A percentile compares a stretch with the other conserved stretches of the same genome.
phyloP scores from a whole-genome alignment of 1,139 yeast genomes.

The Kazachstania sp. region DNA sequence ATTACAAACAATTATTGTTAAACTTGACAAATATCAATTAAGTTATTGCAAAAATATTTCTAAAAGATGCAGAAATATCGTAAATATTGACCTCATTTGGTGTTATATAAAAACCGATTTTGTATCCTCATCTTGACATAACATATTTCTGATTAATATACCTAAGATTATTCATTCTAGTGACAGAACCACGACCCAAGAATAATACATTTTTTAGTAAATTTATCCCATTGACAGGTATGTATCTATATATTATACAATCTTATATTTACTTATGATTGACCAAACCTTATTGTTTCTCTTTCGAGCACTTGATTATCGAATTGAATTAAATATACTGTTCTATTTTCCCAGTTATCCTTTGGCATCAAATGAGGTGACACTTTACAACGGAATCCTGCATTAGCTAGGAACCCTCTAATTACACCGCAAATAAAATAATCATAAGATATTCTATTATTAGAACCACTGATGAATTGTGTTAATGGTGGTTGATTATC shows the following conservation, averaged over 20 bases:
- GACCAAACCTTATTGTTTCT: constrained; percentile 33
- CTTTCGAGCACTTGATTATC: constrained; percentile 50
- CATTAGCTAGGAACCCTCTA: constrained; percentile 78
- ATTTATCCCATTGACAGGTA: background rate
- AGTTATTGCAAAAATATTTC: too few species aligned
- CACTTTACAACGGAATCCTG: constrained; percentile 71
- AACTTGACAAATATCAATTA: too few species aligned
- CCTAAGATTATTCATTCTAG: too few species aligned
- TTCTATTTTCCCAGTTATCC: constrained; percentile 55
- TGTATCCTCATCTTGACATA: too few species aligned
- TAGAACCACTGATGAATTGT: constrained; percentile 56
- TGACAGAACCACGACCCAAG: too few species aligned
- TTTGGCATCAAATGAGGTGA: constrained; percentile 80
- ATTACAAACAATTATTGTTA: too few species aligned
- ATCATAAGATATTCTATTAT: constrained; percentile 32
- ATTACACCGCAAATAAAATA: constrained; percentile 70
- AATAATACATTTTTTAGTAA: too few species aligned
- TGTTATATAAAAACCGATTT: too few species aligned
- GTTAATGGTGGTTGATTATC: constrained; percentile 75
- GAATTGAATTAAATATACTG: constrained; percentile 79
- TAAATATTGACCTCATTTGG: too few species aligned
- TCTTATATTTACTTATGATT: background rate
- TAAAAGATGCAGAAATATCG: too few species aligned
- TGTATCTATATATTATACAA: background rate
- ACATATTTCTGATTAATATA: too few species aligned